Conservation (phyloP, 176 grass and related monocot genomes). For the Carex pumila region DNA sequence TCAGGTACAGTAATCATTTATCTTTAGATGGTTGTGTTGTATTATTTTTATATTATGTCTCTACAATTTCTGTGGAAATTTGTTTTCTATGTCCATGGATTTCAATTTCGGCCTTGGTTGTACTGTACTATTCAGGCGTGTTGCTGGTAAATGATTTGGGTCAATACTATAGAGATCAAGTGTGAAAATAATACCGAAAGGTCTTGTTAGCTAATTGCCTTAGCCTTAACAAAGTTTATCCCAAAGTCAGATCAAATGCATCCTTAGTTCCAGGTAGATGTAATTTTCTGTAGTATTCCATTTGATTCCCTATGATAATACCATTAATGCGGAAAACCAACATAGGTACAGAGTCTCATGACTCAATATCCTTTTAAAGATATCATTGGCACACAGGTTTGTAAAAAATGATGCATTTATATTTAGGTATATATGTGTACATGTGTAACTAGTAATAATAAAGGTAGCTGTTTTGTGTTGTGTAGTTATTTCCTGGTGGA, state of each 20-base stretch:
- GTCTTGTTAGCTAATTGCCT: not conserved
- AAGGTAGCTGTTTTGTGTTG: not conserved
- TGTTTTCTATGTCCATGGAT: not conserved
- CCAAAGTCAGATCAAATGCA: not conserved
- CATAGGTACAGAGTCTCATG: not conserved
- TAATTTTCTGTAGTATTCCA: not conserved
- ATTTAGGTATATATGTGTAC: not conserved
- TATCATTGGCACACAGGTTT: not conserved
- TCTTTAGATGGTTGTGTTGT: not conserved
- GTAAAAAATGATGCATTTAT: not conserved
- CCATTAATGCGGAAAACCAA: not conserved
- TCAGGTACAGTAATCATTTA: conserved; percentile 43
- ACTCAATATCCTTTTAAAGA: not conserved
- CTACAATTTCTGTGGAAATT: not conserved
- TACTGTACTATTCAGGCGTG: not conserved
- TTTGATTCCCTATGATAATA: not conserved
- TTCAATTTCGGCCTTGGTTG: not conserved
- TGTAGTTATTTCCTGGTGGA: not conserved
- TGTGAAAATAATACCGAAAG: not conserved
- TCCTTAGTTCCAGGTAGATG: not conserved
- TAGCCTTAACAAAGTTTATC: not conserved
- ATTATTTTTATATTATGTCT: not conserved
- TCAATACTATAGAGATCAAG: not conserved
- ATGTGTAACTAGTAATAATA: not conserved
- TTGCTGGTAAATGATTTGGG: not conserved